Evolutionary conservation across 164 flowering plant species (phyloP).

Genomic region (Piper longum): DNA sequence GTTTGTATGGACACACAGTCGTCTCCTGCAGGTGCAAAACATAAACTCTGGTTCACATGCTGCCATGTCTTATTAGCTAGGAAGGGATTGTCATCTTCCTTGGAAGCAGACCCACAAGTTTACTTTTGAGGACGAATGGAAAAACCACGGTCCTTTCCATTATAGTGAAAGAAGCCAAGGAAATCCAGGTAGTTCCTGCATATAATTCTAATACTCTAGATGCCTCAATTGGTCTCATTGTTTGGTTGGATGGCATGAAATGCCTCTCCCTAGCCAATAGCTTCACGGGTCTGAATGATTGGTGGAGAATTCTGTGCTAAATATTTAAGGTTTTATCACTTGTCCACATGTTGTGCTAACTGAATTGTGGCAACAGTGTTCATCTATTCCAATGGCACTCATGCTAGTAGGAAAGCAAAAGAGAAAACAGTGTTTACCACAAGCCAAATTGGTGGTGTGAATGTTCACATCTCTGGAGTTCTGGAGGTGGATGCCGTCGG

Average conservation of each 20-base stretch:
- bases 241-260: background rate
- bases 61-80: background rate
- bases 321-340: no score
- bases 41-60: constrained; percentile 3
- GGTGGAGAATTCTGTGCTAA: background rate
- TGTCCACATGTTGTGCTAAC: no score
- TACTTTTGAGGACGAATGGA: no score
- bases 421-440: constrained; percentile 15
- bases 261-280: background rate
- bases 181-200: background rate
- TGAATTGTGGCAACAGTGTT: no score
- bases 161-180: background rate
- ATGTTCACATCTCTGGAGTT: constrained; percentile 23
- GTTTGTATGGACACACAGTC: constrained; percentile 41
- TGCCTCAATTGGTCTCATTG: background rate
- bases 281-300: background rate
- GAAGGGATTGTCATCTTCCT: background rate
- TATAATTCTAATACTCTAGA: background rate
- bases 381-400: no score
- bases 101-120: no score
- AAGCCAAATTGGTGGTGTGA: constrained; percentile 19
- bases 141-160: no score
- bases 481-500: constrained; percentile 40
- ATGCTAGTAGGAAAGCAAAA: no score
- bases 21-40: constrained; percentile 22